Evolutionary conservation across 2,329 filamentous ascomycete species (phyloP).

Genomic region (Rhynchosporium agropyri): DNA sequence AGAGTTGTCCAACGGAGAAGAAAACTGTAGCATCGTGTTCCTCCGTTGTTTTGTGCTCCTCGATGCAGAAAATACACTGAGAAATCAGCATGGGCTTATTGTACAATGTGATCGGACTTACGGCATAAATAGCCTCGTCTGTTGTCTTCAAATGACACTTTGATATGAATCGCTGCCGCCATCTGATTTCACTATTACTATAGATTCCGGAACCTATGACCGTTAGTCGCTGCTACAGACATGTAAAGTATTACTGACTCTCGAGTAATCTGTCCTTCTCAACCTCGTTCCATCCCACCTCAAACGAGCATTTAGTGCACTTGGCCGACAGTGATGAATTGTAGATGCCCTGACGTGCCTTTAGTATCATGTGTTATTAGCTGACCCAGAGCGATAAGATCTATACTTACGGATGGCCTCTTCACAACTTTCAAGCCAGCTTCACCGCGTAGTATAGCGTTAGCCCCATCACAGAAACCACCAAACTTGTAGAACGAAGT

Average conservation of each 20-base stretch:
- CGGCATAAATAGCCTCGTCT: conserved; percentile 41
- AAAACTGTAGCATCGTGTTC: conserved; percentile 43
- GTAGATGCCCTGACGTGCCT: conserved; percentile 36
- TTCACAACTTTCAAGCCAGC: conserved; percentile 39
- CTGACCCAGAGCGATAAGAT: not conserved
- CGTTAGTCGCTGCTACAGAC: conserved; percentile 1
- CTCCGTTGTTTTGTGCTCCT: conserved; percentile 39
- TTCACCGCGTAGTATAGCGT: conserved; percentile 36
- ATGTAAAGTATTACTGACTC: conserved; percentile 24
- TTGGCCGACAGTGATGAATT: conserved; percentile 37
- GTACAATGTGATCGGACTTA: conserved; percentile 21
- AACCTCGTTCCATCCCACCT: conserved; percentile 39
- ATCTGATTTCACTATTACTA: conserved; percentile 39
- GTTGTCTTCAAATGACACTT: conserved; percentile 40
- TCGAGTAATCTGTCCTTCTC: conserved; percentile 39
- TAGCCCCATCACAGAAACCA: conserved; percentile 41
- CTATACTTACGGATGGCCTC: conserved; percentile 36
- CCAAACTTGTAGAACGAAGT: conserved; percentile 40
- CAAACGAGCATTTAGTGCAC: conserved; percentile 41
- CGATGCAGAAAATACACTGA: conserved; percentile 41
- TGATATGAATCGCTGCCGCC: conserved; percentile 39
- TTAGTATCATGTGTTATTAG: conserved; percentile 28
- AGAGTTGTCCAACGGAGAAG: conserved; percentile 38
- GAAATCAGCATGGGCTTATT: not conserved
- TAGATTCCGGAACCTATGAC: conserved; percentile 37